Conservation (phyloP, 805 yeast genomes). For the Lipomyces oligophaga region DNA sequence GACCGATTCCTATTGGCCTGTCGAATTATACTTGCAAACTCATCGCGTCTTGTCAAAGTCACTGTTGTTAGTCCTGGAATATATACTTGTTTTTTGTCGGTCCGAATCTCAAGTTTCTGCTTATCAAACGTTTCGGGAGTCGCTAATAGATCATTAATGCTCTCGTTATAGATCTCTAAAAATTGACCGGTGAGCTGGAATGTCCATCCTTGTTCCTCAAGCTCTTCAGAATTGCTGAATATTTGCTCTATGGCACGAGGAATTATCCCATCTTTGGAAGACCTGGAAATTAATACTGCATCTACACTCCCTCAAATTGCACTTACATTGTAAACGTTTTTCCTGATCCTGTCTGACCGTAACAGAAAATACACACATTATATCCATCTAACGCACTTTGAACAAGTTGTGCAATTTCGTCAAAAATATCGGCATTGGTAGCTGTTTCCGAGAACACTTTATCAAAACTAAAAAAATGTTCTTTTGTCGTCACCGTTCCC, state of each 20-base stretch:
- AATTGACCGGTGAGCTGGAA: constrained; percentile 67
- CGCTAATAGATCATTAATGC: constrained; percentile 62
- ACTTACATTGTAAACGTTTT: constrained; percentile 80
- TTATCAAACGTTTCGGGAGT: constrained; percentile 29
- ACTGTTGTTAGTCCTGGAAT: constrained; percentile 61
- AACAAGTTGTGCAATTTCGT: constrained; percentile 78
- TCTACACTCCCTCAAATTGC: background rate
- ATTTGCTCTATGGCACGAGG: constrained; percentile 71
- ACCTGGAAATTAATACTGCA: constrained; percentile 37
- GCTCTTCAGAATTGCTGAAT: constrained; percentile 50
- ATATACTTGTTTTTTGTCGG: constrained; percentile 50
- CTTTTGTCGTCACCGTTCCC: constrained; percentile 30
- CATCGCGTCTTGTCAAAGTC: constrained; percentile 45
- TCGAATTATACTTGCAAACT: constrained; percentile 50
- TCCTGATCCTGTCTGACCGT: constrained; percentile 97
- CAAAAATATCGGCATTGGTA: constrained; percentile 64
- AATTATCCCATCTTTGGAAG: constrained; percentile 68
- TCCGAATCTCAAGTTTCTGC: constrained; percentile 64
- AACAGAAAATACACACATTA: constrained; percentile 91
- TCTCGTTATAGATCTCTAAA: constrained; percentile 86
- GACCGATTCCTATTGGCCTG: constrained; percentile 61
- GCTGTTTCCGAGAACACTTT: constrained; percentile 58
- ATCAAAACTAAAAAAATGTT: constrained; percentile 63
- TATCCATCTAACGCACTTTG: constrained; percentile 85
- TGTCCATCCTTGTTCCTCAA: constrained; percentile 58